phyloP scores from a whole-genome alignment of 1,284 basidiomycete genomes.

The Singerocomus rubriflavus region DNA sequence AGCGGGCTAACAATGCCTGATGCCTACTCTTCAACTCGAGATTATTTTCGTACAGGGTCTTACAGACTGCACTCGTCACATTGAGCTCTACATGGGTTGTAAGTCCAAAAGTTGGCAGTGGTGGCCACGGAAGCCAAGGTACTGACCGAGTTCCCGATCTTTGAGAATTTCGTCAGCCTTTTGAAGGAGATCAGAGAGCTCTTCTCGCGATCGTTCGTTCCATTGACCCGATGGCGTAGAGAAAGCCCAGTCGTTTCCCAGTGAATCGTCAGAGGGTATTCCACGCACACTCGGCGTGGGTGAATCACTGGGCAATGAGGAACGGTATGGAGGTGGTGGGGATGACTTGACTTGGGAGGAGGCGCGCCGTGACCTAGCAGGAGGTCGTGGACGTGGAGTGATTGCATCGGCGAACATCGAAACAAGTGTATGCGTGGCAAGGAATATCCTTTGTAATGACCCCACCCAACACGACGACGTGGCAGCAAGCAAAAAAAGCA shows the following conservation, averaged over 20 bases:
- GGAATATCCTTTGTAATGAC: constrained; percentile 3
- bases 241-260: constrained; percentile 12
- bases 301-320: constrained; percentile 21
- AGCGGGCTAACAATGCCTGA: constrained; percentile 58
- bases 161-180: constrained; percentile 73
- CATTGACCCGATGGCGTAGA: constrained; percentile 42
- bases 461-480: not conserved
- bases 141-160: constrained; percentile 69
- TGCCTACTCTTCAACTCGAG: constrained; percentile 65
- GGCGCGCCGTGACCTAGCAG: constrained; percentile 51
- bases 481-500: constrained; percentile 6
- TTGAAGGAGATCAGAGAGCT: constrained; percentile 62
- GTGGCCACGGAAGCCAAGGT: not conserved
- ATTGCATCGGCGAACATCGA: constrained; percentile 47
- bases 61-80: constrained; percentile 63
- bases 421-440: constrained; percentile 13
- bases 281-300: constrained; percentile 11
- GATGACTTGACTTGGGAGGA: constrained; percentile 39
- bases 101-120: constrained; percentile 18
- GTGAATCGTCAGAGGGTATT: constrained; percentile 10
- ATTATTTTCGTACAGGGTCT: constrained; percentile 68
- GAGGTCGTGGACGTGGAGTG: constrained; percentile 56
- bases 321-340: constrained; percentile 56
- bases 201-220: constrained; percentile 64
- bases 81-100: constrained; percentile 53